Percentiles rank a stretch among this genome's conserved stretches.
phyloP scores from a whole-genome alignment of 495 filamentous ascomycete genomes.

The Annulohypoxylon maeteangense region DNA sequence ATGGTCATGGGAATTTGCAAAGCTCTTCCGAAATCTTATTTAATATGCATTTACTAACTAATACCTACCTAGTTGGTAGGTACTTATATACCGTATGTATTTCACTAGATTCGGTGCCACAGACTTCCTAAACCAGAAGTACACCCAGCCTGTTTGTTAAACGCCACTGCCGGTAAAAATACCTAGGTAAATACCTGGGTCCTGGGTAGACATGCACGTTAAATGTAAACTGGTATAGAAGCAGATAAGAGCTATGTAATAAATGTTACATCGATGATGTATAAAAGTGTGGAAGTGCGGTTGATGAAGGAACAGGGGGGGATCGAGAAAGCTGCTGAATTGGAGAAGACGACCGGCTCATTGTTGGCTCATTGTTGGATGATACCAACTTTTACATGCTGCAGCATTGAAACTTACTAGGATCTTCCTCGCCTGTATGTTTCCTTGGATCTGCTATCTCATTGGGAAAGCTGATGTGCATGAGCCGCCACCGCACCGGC shows the following conservation, averaged over 20 bases:
- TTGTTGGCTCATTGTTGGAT: background rate
- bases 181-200: background rate
- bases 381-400: background rate
- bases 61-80: background rate
- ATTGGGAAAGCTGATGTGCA: background rate
- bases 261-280: slow-evolving; percentile 5
- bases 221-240: background rate
- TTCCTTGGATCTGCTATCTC: background rate
- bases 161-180: background rate
- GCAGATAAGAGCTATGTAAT: background rate
- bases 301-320: background rate
- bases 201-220: background rate
- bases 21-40: background rate
- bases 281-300: background rate
- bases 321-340: background rate
- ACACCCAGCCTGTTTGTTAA: background rate
- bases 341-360: background rate
- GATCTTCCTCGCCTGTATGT: background rate
- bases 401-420: background rate
- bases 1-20: background rate
- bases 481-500: background rate
- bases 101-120: background rate
- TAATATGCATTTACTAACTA: background rate
- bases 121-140: slow-evolving; percentile 3
- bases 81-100: background rate